phyloP scores from a whole-genome alignment of 2,329 filamentous ascomycete species.

The Neofusicoccum sp. region DNA sequence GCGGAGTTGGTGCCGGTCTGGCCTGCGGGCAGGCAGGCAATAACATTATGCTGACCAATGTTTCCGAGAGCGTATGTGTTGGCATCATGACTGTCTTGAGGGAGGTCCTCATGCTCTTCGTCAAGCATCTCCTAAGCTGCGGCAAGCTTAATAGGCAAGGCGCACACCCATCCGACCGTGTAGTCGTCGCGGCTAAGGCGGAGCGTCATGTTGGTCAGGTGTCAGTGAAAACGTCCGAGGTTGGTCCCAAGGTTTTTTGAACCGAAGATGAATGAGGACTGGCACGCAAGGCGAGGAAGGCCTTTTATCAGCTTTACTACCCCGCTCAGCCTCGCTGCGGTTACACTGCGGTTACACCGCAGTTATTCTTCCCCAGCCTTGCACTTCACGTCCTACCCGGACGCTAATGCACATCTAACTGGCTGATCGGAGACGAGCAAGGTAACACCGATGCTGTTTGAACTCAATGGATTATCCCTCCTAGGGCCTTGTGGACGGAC shows the following conservation, averaged over 20 bases:
- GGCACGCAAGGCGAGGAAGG: background rate
- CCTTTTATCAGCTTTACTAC: slow-evolving; percentile 5
- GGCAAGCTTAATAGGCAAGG: slow-evolving; percentile 32
- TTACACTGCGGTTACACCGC: too few species aligned
- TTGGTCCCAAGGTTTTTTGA: background rate
- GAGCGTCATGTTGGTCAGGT: slow-evolving; percentile 18
- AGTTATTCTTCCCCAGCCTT: slow-evolving; percentile 1
- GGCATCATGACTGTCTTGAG: slow-evolving; percentile 19
- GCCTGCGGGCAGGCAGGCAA: slow-evolving; percentile 33
- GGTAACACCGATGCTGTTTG: background rate
- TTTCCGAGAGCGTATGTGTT: slow-evolving; percentile 29
- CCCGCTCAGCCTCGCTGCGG: slow-evolving; percentile 7
- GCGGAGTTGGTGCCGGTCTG: slow-evolving; percentile 35
- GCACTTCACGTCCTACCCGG: background rate
- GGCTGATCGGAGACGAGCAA: background rate
- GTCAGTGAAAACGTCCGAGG: slow-evolving; percentile 16
- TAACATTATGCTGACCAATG: slow-evolving; percentile 32
- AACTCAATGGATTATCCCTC: too few species aligned
- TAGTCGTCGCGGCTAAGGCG: slow-evolving; percentile 24
- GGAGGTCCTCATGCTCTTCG: slow-evolving; percentile 23
- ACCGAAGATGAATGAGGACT: background rate
- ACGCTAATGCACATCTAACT: background rate
- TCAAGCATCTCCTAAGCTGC: slow-evolving; percentile 33
- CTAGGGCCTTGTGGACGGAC: too few species aligned
- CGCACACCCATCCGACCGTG: slow-evolving; percentile 35